Evolutionary conservation across 202 grass and related monocot species (phyloP), one percentile per base, ranked within the genome.

Genomic region (Elaeis oleifera): DNA sequence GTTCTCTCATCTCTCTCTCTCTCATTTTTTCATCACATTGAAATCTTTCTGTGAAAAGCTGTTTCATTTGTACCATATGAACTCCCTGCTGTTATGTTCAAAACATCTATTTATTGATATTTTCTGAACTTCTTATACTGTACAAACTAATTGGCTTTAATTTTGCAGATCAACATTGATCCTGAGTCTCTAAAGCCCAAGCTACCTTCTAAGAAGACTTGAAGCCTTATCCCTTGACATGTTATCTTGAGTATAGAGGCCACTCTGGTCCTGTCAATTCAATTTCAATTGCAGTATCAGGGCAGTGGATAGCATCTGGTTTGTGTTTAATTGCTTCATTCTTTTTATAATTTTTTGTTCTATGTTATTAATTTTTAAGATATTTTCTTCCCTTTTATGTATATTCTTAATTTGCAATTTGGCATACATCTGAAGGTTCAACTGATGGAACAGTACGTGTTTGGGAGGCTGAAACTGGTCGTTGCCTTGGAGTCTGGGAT

Each of bases 391-490:
- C 6, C 29, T 32, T 32, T 32, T 32, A 32, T 6, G 5, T 32
- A 32, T 32, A 6, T 32, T 31, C 5, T 32, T 32, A 32, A 32
- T 32, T 32, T 32, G 29, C 51, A n/a, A 56, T 16, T 15, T 1
- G 50, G 54, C 6, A 50, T 16, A 31, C 27, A 53, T 78, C n/a
- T 78, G 66, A 75, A 97, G 94, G 88, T 81, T 97, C 94, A 67
- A 65, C 65, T 71, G 94, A 97, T 79, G 94, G 94, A 84, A 20
- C 79, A 26, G 84, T 90, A 54, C 81, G 94, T 72, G 53, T 97
- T 51, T 97, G 94, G 94, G 94, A 97, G 72, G 83, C 92, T 74
- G 88, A 92, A 84, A 97, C 94, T 71, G 88, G 82, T 44, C 81
- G 88, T 8, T 92, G 88, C 49, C 61, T 49, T 20, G 89, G 86